Conservation (phyloP, 169 alveolate species). For the Cytauxzoon felis region DNA sequence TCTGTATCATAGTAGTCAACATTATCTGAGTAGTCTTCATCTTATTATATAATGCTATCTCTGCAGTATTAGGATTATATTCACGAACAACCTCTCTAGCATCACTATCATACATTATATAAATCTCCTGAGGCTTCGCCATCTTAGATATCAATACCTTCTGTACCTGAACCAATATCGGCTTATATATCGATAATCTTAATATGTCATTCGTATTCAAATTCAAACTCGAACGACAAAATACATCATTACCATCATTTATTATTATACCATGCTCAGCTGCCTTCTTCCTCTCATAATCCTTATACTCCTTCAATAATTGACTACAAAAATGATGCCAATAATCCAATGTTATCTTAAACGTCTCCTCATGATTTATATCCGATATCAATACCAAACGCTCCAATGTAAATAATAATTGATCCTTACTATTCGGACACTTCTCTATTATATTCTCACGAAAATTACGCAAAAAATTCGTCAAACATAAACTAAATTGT, state of each 20-base stretch:
- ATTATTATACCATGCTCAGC: slow-evolving; percentile 54
- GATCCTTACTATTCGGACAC: slow-evolving; percentile 48
- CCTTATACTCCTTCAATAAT: slow-evolving; percentile 75
- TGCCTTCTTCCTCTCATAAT: slow-evolving; percentile 65
- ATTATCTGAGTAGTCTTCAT: slow-evolving; percentile 92
- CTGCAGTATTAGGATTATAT: slow-evolving; percentile 90
- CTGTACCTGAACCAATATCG: slow-evolving; percentile 75
- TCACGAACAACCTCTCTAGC: slow-evolving; percentile 87
- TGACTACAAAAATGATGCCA: slow-evolving; percentile 91
- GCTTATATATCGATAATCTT: slow-evolving; percentile 59
- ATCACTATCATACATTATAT: slow-evolving; percentile 84
- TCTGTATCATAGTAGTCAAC: slow-evolving; percentile 92
- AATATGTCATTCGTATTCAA: slow-evolving; percentile 36
- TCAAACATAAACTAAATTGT: slow-evolving; percentile 76
- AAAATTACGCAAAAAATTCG: slow-evolving; percentile 76
- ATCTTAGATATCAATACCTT: slow-evolving; percentile 81
- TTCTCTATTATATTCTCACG: slow-evolving; percentile 66
- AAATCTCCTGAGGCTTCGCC: slow-evolving; percentile 96
- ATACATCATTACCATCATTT: slow-evolving; percentile 22
- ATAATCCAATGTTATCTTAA: slow-evolving; percentile 94
- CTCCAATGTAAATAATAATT: slow-evolving; percentile 62
- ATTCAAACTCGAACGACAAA: neutral
- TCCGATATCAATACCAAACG: slow-evolving; percentile 65
- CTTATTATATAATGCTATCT: slow-evolving; percentile 90
- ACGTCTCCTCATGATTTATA: slow-evolving; percentile 91